Evolutionary conservation across 2,329 filamentous ascomycete species (phyloP).

Genomic region (Sporothrix sp.): DNA sequence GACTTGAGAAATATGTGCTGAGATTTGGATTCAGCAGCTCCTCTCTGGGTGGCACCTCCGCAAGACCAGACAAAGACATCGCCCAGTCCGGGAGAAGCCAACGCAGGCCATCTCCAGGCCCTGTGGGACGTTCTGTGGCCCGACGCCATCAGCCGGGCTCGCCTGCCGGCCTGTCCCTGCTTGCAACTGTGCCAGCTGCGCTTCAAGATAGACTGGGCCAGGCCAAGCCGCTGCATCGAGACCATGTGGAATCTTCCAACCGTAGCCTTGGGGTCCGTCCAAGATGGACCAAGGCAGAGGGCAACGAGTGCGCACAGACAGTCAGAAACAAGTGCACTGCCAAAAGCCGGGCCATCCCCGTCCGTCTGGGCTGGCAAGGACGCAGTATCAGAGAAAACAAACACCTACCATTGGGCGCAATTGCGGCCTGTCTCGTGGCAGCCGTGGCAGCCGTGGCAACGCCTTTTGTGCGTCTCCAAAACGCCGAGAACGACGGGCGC

Average conservation of each 20-base stretch:
- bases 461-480: slow-evolving; percentile 37
- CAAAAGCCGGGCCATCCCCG: too few species aligned
- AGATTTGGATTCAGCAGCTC: neutral
- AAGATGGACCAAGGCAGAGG: too few species aligned
- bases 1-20: neutral
- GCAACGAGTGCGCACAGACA: neutral
- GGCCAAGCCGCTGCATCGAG: neutral
- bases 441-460: slow-evolving; percentile 23
- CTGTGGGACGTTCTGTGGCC: too few species aligned
- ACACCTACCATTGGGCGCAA: slow-evolving; percentile 24
- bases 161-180: too few species aligned
- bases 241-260: neutral
- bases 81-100: too few species aligned
- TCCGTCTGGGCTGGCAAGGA: too few species aligned
- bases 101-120: too few species aligned
- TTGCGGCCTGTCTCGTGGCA: slow-evolving; percentile 25
- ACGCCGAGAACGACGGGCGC: slow-evolving; percentile 38
- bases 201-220: neutral
- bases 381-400: neutral
- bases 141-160: too few species aligned
- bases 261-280: neutral
- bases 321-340: too few species aligned
- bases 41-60: neutral
- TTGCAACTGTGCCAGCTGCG: neutral
- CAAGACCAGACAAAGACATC: neutral